These are phyloP conservation scores for Pleurotus sapidus DNA, from an alignment of 768 basidiomycete genomes.

Conservation along the genomic window DNA sequence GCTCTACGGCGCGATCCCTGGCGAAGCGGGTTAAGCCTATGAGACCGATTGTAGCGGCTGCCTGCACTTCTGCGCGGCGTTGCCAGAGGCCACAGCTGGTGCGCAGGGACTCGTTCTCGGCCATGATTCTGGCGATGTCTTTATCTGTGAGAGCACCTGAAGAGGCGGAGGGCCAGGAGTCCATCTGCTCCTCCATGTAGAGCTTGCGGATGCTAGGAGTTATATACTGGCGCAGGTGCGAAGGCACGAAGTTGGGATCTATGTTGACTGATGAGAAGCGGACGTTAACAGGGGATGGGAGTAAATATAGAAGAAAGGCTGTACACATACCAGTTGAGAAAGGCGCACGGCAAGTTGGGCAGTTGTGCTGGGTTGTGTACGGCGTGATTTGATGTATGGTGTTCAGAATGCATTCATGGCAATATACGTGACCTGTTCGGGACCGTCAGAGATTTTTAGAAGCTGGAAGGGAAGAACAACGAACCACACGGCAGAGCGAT, in stretches of 20 bases:
- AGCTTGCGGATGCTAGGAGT: conserved; percentile 57
- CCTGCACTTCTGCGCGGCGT: conserved; percentile 47
- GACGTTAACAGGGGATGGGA: neutral
- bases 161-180: conserved; percentile 14
- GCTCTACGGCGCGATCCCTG: conserved; percentile 35
- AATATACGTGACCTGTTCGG: conserved; percentile 61
- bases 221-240: conserved; percentile 57
- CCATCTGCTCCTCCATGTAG: conserved; percentile 38
- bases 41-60: conserved; percentile 43
- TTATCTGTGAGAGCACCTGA: conserved; percentile 18
- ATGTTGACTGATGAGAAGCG: conserved; percentile 31
- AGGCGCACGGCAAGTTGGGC: conserved; percentile 54
- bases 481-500: conserved; percentile 65
- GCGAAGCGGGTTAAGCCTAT: conserved; percentile 40
- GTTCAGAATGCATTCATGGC: conserved; percentile 54
- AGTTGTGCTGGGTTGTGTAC: conserved; percentile 44
- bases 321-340: conserved; percentile 52
- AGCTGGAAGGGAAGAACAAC: conserved; percentile 15
- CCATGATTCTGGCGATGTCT: conserved; percentile 37
- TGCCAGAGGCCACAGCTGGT: conserved; percentile 43
- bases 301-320: neutral
- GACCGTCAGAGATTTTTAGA: neutral
- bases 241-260: conserved; percentile 49
- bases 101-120: conserved; percentile 41
- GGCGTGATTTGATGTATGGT: conserved; percentile 46